Conservation (phyloP, 2,329 filamentous ascomycete genomes). For the Xylariaceae sp. region DNA sequence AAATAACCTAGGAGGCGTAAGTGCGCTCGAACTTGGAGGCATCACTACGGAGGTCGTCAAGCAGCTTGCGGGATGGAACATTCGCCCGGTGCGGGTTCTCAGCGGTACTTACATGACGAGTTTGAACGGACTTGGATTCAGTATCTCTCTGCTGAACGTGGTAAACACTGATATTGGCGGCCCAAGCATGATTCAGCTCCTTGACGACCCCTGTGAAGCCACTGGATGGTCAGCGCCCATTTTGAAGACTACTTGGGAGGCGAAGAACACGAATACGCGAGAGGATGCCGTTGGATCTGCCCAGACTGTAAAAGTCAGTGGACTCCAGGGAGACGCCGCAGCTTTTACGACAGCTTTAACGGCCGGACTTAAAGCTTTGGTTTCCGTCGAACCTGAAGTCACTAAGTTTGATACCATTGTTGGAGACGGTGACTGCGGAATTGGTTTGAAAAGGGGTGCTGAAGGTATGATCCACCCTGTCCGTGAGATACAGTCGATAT, state of each 20-base stretch:
- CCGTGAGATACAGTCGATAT: background rate
- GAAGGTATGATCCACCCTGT: conserved; percentile 47
- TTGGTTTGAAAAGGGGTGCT: conserved; percentile 80
- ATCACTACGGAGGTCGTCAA: conserved; percentile 63
- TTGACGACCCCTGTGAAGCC: conserved; percentile 65
- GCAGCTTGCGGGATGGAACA: conserved; percentile 56
- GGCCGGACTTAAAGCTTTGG: conserved; percentile 54
- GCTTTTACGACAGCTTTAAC: conserved; percentile 48
- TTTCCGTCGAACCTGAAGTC: conserved; percentile 64
- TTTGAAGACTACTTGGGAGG: conserved; percentile 58
- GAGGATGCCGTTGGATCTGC: conserved; percentile 35
- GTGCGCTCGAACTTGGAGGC: conserved; percentile 64
- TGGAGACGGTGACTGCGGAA: conserved; percentile 86
- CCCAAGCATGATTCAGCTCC: conserved; percentile 60
- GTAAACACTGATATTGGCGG: conserved; percentile 53
- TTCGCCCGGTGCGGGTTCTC: conserved; percentile 60
- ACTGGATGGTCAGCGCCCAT: conserved; percentile 65
- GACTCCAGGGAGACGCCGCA: conserved; percentile 48
- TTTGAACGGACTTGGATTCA: conserved; percentile 71
- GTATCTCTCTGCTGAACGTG: conserved; percentile 63
- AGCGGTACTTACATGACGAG: conserved; percentile 74
- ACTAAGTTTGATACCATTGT: conserved; percentile 76
- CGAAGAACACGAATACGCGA: conserved; percentile 44
- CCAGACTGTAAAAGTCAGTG: conserved; percentile 39
- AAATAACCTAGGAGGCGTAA: conserved; percentile 73